Evolutionary conservation across 148 eudicot species (phyloP).

Genomic region (Spergularia marina): DNA sequence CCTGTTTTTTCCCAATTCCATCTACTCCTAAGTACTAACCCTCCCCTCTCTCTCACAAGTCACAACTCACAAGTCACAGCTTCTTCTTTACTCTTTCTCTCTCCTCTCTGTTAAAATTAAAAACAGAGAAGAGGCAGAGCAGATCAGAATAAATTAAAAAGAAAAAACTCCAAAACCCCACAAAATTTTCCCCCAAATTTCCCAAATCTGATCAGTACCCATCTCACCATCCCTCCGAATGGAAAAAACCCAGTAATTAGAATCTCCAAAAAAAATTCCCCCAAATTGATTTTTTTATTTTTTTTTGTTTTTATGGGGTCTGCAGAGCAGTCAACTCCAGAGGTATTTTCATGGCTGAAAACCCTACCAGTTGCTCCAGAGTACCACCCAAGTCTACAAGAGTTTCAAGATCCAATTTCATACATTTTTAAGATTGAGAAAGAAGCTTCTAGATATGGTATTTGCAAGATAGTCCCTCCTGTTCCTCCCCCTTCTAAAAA

Average conservation of each 20-base stretch:
- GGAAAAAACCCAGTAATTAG: conserved; percentile 11
- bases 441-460: conserved; percentile 81
- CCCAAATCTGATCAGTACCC: conserved; percentile 37
- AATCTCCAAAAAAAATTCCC: not conserved
- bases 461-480: conserved; percentile 95
- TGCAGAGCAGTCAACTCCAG: conserved; percentile 44
- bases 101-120: conserved; percentile 20
- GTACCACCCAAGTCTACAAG: conserved; percentile 80
- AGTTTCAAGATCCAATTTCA: conserved; percentile 91
- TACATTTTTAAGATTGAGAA: conserved; percentile 91
- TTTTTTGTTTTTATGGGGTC: too few species aligned
- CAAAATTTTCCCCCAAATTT: not conserved
- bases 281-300: not conserved
- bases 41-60: not conserved
- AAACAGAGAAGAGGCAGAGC: conserved; percentile 30
- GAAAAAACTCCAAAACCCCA: not conserved
- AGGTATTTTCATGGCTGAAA: conserved; percentile 84
- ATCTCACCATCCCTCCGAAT: conserved; percentile 14
- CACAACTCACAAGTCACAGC: not conserved
- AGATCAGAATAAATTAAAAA: conserved; percentile 16
- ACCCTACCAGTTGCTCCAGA: conserved; percentile 92
- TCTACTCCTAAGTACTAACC: not conserved
- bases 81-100: not conserved
- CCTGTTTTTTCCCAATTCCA: conserved; percentile 19
- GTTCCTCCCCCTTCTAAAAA: conserved; percentile 54